Evolutionary conservation across 371 early-diverging fungal genomes (phyloP), one percentile per base, ranked within the genome.

Genomic region (Chytridium lagenaria): DNA sequence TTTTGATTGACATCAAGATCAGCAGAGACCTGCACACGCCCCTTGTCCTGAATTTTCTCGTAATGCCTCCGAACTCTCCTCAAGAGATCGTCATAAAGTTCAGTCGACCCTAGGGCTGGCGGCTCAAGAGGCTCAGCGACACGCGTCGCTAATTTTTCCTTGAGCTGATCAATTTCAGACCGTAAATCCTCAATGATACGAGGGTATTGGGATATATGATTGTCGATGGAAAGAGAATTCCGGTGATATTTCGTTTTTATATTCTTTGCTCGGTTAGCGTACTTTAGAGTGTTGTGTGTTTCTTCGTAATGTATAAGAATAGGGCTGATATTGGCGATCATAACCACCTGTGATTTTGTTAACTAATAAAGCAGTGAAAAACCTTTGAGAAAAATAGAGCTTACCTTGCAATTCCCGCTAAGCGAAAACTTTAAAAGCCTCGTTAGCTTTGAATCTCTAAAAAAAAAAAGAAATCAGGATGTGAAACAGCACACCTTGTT

Each of bases 271-370:
- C 95, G 85, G 78, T 88, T 90, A 0, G 96, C 96, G 77, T 95
- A 96, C 77, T 92, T 92, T 19, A 97, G 86, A 0, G 96, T 97
- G 78, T 94, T 94, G 69, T 90, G 87, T 3, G 94, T 93, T 76
- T 95, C 96, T 69, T 93, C 93, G 67, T 87, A 90, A 72, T 92
- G 89, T 33, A 82, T 79, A 33, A 85, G 81, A 2, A 87, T 83
- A 31, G 94, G 93, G 28, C 88, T 90, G 51, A 95, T 89, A 73
- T 91, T 93, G 19, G 92, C 92, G 64, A 95, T 93, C 93, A 95
- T 94, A 34, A 94, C 91, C 95, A 83, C 12, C 93, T 92, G 67
- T 90, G 87, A 79, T 77, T 2, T 33, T 34, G 28, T 15, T 33
- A 23, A 50, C 34, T 49, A 28, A 1, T 23, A 3, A 30, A 16